A percentile compares a stretch with the other conserved stretches of the same genome.
Conservation (phyloP, 805 yeast species). For the Sungouiella thailandica region DNA sequence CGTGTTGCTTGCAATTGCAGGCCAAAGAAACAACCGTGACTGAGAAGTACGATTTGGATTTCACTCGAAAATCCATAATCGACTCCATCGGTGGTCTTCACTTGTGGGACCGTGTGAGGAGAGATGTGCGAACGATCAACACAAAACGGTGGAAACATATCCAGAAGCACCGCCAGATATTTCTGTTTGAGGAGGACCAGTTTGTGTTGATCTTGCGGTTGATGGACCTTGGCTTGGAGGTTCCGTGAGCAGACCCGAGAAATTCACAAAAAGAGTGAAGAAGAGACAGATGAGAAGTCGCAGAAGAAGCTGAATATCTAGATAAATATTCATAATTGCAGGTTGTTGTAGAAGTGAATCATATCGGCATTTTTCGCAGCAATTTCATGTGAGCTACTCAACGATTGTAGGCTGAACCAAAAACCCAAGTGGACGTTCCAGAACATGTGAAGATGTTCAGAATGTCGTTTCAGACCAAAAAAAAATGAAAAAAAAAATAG, state of each 20-base stretch:
- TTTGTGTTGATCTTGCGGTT: constrained; percentile 33
- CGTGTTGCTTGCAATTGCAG: constrained; percentile 20
- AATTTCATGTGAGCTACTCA: too few relatives aligned
- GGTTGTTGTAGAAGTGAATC: too few relatives aligned
- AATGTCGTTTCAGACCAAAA: too few relatives aligned
- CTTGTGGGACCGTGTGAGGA: constrained; percentile 35
- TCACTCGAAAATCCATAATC: constrained; percentile 14
- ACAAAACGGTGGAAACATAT: constrained; percentile 40
- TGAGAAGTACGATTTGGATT: constrained; percentile 16
- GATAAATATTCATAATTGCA: too few relatives aligned
- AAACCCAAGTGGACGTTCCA: too few relatives aligned
- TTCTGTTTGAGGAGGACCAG: constrained; percentile 36
- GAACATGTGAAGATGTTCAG: too few relatives aligned
- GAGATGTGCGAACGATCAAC: constrained; percentile 28
- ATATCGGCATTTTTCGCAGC: too few relatives aligned
- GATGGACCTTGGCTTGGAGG: constrained; percentile 23
- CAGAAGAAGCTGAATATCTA: too few relatives aligned
- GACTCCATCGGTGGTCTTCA: constrained; percentile 34
- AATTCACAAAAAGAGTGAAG: background rate
- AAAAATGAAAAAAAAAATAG: too few relatives aligned
- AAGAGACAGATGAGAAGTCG: too few relatives aligned
- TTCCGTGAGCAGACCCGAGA: constrained; percentile 11
- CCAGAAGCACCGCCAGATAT: constrained; percentile 30
- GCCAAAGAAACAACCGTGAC: constrained; percentile 7
- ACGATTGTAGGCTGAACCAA: too few relatives aligned